Base-by-base conservation (phyloP, 2,329 filamentous ascomycete genomes). In the Curvularia sp. region DNA sequence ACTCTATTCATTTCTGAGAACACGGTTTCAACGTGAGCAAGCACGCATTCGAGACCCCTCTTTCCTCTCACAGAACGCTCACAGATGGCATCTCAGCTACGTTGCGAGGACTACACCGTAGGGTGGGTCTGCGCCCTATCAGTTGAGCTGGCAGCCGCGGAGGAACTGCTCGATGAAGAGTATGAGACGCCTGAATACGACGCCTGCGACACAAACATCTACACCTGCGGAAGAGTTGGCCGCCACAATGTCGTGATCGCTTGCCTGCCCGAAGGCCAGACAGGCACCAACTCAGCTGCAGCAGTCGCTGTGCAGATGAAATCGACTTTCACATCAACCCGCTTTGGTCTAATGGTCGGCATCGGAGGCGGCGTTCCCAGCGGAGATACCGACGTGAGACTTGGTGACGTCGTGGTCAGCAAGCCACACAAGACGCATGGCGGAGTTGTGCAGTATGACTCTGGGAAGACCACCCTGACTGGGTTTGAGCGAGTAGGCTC, bases 331-430 rank as follows among this genome's bases (percentile, higher is more conserved):
- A 49, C 27, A 25, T 30, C 46, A 2, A 74, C 79, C 23, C 68
- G 64, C 25, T 68, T 80, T 32, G 73, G 70, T 5, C 64, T 82
- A 3, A 72, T 82, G 69, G 78, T 81, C 1, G 79, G 79, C 9
- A 76, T 81, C 42, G 79, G 76, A 1, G 74, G 74, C 34, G 60
- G 63, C 18, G 63, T 63, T 19, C 55, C 60, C 5, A 61, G 54
- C 41, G 50, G 32, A 32, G 47, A 50, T 28, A 49, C 48, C 23
- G 54, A 58, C 45, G 19, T 61, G 7, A 32, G 46, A 39, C 56
- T 59, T 25, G 56, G 56, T 12, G 56, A 59, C 18, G 56, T 59
- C 38, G 51, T 59, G n/a, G 51, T 59, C 3, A 54, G 56, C 39
- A 21, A 30, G 48, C 48, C 25, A 32, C 36, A 41, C 2, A 27